Conservation (phyloP, 2,329 filamentous ascomycete genomes). For the Colletotrichum theobromicola region DNA sequence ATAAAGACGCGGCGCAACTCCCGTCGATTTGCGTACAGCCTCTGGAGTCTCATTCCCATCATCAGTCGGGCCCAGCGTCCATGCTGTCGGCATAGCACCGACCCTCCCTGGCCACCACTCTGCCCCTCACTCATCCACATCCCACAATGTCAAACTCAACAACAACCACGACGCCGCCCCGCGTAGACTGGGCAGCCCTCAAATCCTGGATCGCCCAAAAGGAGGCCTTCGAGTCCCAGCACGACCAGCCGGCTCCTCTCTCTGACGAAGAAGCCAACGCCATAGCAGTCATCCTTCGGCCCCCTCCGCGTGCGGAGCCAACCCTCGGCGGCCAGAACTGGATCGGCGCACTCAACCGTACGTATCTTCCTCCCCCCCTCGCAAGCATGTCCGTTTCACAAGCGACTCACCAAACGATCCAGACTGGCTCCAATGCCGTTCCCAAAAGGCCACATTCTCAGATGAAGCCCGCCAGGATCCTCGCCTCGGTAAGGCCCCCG, state of each 20-base stretch:
- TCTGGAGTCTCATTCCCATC: not conserved
- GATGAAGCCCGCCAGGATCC: slow-evolving; percentile 12
- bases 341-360: slow-evolving; percentile 42
- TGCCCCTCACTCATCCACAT: not conserved
- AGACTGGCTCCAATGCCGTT: slow-evolving; percentile 16
- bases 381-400: not conserved
- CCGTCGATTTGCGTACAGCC: not conserved
- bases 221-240: slow-evolving; percentile 36
- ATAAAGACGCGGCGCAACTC: not conserved
- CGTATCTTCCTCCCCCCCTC: slow-evolving; percentile 19
- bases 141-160: not conserved
- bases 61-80: not conserved
- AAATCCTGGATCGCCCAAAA: slow-evolving; percentile 46
- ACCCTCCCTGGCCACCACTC: not conserved
- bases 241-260: slow-evolving; percentile 39
- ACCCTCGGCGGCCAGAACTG: slow-evolving; percentile 38
- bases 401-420: not conserved
- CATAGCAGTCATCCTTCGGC: slow-evolving; percentile 42
- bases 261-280: slow-evolving; percentile 42
- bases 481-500: slow-evolving; percentile 5
- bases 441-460: not conserved
- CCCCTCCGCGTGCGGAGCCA: slow-evolving; percentile 23
- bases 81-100: not conserved
- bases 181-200: slow-evolving; percentile 37
- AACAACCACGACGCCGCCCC: not conserved